Conservation (phyloP, 306 rosid genomes). For the Hippophae rhamnoides region DNA sequence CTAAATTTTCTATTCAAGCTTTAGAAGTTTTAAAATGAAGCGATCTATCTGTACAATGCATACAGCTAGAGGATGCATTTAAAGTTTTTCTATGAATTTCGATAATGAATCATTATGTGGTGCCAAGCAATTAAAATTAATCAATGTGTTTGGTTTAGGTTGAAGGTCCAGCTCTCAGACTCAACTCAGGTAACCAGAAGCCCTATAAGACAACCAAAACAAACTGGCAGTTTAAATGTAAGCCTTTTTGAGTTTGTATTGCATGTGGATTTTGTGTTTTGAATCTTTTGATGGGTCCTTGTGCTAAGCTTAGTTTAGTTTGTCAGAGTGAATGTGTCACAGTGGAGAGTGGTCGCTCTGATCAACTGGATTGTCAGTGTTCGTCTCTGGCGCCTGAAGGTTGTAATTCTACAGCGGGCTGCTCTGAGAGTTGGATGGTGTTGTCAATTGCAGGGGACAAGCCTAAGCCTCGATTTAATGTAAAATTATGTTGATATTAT, state of each 20-base stretch:
- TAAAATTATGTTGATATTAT: slow-evolving; percentile 9
- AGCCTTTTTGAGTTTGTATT: slow-evolving; percentile 8
- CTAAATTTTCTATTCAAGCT: too few relatives aligned
- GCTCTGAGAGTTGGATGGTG: slow-evolving; percentile 75
- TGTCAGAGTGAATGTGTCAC: slow-evolving; percentile 52
- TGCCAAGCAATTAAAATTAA: not conserved
- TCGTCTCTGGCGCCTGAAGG: slow-evolving; percentile 48
- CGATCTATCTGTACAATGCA: not conserved
- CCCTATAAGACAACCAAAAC: slow-evolving; percentile 55
- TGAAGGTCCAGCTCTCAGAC: slow-evolving; percentile 70
- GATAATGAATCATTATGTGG: not conserved
- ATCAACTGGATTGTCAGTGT: slow-evolving; percentile 40
- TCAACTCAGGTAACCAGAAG: slow-evolving; percentile 68
- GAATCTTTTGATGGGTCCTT: not conserved
- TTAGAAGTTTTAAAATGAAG: not conserved
- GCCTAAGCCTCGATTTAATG: slow-evolving; percentile 44
- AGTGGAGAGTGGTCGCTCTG: slow-evolving; percentile 34
- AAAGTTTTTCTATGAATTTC: not conserved
- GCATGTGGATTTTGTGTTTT: slow-evolving; percentile 3
- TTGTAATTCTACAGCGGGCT: slow-evolving; percentile 39
- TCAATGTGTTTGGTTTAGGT: slow-evolving; percentile 25
- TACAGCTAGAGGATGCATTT: not conserved
- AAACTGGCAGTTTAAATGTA: slow-evolving; percentile 49
- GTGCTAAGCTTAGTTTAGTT: slow-evolving; percentile 11
- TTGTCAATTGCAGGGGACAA: slow-evolving; percentile 46